Evolutionary conservation across 2,329 filamentous ascomycete genomes (phyloP), one percentile per base, ranked within the genome.

Genomic region (Dactylella cylindrospora): DNA sequence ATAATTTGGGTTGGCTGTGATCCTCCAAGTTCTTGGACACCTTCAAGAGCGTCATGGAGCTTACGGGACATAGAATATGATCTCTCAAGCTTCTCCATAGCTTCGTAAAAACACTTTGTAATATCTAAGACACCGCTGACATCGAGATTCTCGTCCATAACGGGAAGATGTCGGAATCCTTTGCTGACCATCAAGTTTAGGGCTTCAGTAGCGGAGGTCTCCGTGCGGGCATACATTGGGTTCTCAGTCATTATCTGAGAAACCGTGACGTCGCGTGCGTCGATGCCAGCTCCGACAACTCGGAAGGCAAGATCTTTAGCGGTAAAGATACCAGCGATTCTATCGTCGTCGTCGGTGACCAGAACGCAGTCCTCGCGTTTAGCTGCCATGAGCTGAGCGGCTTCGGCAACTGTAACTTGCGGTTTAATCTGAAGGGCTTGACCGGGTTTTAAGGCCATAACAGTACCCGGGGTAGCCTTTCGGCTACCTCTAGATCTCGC

Each of bases 181-280:
- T 97, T 97, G 69, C 91, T 82, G 54, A 98, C 93, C 93, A 98
- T 98, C 55, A 97, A 80, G 74, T 98, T 91, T 66, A 98, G 77
- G 25, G 93, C 93, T 78, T 98, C 93, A 35, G 93, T 98, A 28
- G 93, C 93, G 74, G 91, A 97, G 26, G 93, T 98, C 72, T 98
- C 93, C 55, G 93, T 98, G 73, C 93, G 84, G 50, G 93, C 93
- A 73, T 93, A 98, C 12, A 98, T 82, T 8, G 93, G 93, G 76
- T 98, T 98, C 79, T 97, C 96, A 72, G 93, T 98, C 93, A 98
- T 98, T 74, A 98, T 98, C 72, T 97, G 90, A 67, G 90, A 87
- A 72, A 98, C 96, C 17, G 89, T 95, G 69, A 97, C 83, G 72
- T 85, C 88, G 73, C 83, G 85, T 25, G 93, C 87, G 77, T 95